Conservation (phyloP, 805 yeast species). For the Monosporozyma solicola region DNA sequence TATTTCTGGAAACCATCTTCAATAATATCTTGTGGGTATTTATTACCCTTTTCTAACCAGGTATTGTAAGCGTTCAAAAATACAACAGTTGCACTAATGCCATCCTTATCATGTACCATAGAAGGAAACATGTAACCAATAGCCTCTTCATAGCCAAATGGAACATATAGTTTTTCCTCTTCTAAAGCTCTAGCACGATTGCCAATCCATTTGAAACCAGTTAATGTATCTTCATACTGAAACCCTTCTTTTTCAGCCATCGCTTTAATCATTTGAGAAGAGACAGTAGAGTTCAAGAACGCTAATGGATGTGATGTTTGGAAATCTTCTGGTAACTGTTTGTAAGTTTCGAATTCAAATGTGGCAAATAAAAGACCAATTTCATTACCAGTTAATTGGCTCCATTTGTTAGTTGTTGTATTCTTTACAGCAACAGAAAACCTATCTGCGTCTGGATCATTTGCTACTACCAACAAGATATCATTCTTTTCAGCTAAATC, state of each 20-base stretch:
- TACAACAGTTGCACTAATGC: slow-evolving; percentile 68
- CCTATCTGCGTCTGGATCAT: slow-evolving; percentile 96
- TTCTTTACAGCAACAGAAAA: slow-evolving; percentile 67
- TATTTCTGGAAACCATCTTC: slow-evolving; percentile 50
- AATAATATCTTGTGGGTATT: slow-evolving; percentile 38
- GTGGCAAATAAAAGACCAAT: slow-evolving; percentile 78
- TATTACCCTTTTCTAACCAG: slow-evolving; percentile 33
- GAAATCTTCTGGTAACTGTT: slow-evolving; percentile 16
- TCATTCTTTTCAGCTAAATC: slow-evolving; percentile 39
- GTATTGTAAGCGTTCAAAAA: slow-evolving; percentile 59
- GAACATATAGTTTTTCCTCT: slow-evolving; percentile 53
- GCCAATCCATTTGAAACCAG: slow-evolving; percentile 98
- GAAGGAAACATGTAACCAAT: slow-evolving; percentile 85
- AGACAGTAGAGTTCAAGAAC: slow-evolving; percentile 81
- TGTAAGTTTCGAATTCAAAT: slow-evolving; percentile 38
- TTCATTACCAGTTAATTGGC: slow-evolving; percentile 84
- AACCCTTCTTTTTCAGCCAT: slow-evolving; percentile 60
- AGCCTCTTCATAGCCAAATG: slow-evolving; percentile 93
- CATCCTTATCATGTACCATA: slow-evolving; percentile 82
- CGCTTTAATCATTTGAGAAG: slow-evolving; percentile 67
- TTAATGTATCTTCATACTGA: slow-evolving; percentile 68
- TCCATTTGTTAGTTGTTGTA: slow-evolving; percentile 41
- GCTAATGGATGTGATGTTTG: slow-evolving; percentile 34
- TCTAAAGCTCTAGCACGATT: slow-evolving; percentile 73
- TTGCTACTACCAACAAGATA: slow-evolving; percentile 61